These are phyloP conservation scores for Ogataea zsoltii DNA, from an alignment of 805 yeast species.

Conservation along the genomic window DNA sequence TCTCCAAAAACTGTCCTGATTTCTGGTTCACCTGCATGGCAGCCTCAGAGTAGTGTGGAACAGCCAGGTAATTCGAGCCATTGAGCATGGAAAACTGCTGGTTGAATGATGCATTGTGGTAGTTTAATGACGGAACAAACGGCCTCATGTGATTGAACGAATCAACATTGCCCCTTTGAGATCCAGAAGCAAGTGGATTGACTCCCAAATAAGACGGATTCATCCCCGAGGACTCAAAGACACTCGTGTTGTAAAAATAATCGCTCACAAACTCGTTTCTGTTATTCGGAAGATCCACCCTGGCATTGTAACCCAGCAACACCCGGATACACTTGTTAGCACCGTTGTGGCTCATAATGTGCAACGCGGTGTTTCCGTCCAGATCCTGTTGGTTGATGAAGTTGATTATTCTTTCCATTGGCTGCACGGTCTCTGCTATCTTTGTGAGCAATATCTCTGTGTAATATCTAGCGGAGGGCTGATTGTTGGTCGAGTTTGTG, in stretches of 20 bases:
- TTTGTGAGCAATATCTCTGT: slow-evolving; percentile 74
- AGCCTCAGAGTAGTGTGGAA: slow-evolving; percentile 51
- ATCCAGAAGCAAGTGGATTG: slow-evolving; percentile 3
- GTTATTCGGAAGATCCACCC: slow-evolving; percentile 51
- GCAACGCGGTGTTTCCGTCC: slow-evolving; percentile 58
- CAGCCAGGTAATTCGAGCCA: slow-evolving; percentile 24
- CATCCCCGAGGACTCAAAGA: slow-evolving; percentile 17
- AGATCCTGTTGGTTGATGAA: slow-evolving; percentile 58
- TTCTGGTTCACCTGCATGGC: slow-evolving; percentile 54
- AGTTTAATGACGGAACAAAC: slow-evolving; percentile 25
- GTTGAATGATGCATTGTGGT: slow-evolving; percentile 15
- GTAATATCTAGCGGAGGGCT: slow-evolving; percentile 82
- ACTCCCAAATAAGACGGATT: slow-evolving; percentile 11
- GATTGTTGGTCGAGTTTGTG: slow-evolving; percentile 62
- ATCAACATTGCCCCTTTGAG: slow-evolving; percentile 18
- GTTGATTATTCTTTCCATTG: slow-evolving; percentile 59
- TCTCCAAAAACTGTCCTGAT: slow-evolving; percentile 49
- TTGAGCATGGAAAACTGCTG: slow-evolving; percentile 21
- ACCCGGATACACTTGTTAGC: slow-evolving; percentile 46
- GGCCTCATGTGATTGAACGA: slow-evolving; percentile 29
- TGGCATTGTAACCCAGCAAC: slow-evolving; percentile 50
- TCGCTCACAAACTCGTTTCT: slow-evolving; percentile 43
- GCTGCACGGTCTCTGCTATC: slow-evolving; percentile 58
- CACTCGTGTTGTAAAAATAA: slow-evolving; percentile 34
- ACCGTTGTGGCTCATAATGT: slow-evolving; percentile 47